Evolutionary conservation across 2,329 filamentous ascomycete species (phyloP).

Genomic region (Pseudopyricularia cyperi): DNA sequence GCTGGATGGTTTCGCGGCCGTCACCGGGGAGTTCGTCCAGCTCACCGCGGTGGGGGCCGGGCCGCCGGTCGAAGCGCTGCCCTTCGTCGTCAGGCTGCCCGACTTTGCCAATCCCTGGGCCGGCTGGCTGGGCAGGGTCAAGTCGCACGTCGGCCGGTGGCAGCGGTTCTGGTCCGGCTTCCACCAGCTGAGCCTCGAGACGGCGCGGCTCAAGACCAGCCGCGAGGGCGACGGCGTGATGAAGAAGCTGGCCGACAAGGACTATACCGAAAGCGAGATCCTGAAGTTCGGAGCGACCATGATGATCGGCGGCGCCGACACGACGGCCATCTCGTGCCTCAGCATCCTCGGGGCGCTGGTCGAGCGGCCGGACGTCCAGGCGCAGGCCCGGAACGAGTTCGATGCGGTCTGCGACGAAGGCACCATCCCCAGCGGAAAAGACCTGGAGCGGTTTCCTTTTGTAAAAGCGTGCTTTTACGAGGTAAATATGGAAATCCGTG

Average conservation of each 20-base stretch:
- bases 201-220: constrained; percentile 17
- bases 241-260: not conserved
- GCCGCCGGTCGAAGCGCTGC: constrained; percentile 33
- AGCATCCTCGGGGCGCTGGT: constrained; percentile 33
- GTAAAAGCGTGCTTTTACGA: constrained; percentile 18
- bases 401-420: constrained; percentile 20
- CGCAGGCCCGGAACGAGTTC: constrained; percentile 27
- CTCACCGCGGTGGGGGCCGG: constrained; percentile 18
- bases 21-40: constrained; percentile 4
- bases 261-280: constrained; percentile 11
- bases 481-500: constrained; percentile 15
- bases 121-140: constrained; percentile 19
- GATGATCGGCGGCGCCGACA: constrained; percentile 36
- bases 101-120: constrained; percentile 32
- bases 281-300: constrained; percentile 21
- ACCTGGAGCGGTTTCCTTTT: constrained; percentile 19
- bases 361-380: constrained; percentile 27
- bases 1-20: not conserved
- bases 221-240: constrained; percentile 5
- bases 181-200: constrained; percentile 24
- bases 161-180: not conserved
- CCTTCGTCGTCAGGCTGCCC: constrained; percentile 27
- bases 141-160: constrained; percentile 6
- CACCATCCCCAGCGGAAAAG: constrained; percentile 17
- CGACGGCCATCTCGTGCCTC: constrained; percentile 32